Base-by-base conservation (phyloP, 2,329 filamentous ascomycete species). In the Aspergillus pseudoglaucus region DNA sequence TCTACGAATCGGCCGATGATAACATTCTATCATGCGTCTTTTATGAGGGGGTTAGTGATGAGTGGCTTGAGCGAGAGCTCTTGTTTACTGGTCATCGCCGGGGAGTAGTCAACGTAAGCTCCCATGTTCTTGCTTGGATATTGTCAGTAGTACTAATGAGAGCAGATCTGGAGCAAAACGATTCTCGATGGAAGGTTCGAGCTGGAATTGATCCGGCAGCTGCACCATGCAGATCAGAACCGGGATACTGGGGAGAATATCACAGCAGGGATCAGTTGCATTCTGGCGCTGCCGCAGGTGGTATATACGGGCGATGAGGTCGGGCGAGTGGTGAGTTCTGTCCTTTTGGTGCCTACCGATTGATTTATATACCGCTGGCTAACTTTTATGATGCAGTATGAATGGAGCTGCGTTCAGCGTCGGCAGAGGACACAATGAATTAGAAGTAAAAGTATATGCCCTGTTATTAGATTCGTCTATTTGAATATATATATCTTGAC, bases 241-340 rank as follows among this genome's bases (percentile, higher is more conserved):
- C 82, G 80, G 44, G 84, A 77, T 77, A 73, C 80, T 63, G 69
- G 82, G 61, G 58, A 66, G 32, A 78, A 77, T 53, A 75, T 73
- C 49, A 63, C 58, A 37, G 84, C 85, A 2, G 84, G 85, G 0
- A 90, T 97, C 51, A 95, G 87, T 33, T 94, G 87, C 63, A 87
- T 98, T 45, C 77, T 87, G 48, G 87, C 91, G 2, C 87, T 90
- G 78, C 82, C 88, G 46, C 84, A 85, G 53, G 79, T 85, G 52
- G 83, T 97, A 8, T 97, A 96, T 68, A 95, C 90, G 0, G 93
- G 91, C 3, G 93, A 97, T 71, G 93, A 97, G 54, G 86, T 90
- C 54, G 93, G 93, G 25, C 79, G 84, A 75, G 91, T 98, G 69
- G 88, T 93, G 64, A 80, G 84, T 81, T 50, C 44, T 48, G 37